These are phyloP conservation scores for Talaromyces ruber DNA, from an alignment of 495 filamentous ascomycete genomes.

Conservation along the genomic window DNA sequence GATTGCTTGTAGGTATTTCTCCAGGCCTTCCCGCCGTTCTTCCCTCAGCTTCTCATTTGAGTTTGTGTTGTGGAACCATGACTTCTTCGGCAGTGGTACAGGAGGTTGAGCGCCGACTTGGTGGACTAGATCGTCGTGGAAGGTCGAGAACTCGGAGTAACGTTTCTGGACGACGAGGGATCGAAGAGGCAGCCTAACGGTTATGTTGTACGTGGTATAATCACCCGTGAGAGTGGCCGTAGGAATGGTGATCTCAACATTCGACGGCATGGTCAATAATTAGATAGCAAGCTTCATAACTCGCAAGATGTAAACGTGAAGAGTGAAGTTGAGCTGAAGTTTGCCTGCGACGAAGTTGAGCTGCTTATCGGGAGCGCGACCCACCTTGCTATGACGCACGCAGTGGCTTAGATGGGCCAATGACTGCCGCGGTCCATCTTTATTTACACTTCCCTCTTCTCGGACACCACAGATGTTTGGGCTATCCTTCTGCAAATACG, in stretches of 20 bases:
- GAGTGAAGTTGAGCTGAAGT: not conserved
- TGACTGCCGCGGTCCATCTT: not conserved
- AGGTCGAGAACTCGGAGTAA: slow-evolving; percentile 81
- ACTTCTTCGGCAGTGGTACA: slow-evolving; percentile 64
- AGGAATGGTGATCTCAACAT: slow-evolving; percentile 75
- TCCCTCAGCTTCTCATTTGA: slow-evolving; percentile 71
- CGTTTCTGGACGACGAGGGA: slow-evolving; percentile 84
- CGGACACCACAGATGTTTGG: not conserved
- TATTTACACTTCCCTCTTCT: not conserved
- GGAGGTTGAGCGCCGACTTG: slow-evolving; percentile 57
- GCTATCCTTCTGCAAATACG: not conserved
- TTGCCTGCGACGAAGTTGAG: not conserved
- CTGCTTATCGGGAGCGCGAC: slow-evolving; percentile 6
- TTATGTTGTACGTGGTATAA: slow-evolving; percentile 89
- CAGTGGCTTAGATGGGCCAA: not conserved
- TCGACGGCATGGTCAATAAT: slow-evolving; percentile 53
- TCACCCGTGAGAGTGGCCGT: slow-evolving; percentile 53
- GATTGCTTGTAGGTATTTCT: slow-evolving; percentile 75
- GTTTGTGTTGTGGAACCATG: slow-evolving; percentile 77
- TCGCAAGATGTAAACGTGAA: not conserved
- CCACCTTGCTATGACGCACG: slow-evolving; percentile 7
- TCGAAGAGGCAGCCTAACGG: slow-evolving; percentile 76
- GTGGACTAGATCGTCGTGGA: slow-evolving; percentile 61
- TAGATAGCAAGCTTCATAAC: not conserved
- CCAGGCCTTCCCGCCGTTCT: slow-evolving; percentile 64